A percentile compares a stretch with the other conserved stretches of the same genome.
phyloP scores from a whole-genome alignment of 2,329 filamentous ascomycete species.

The Daldinia sp. region DNA sequence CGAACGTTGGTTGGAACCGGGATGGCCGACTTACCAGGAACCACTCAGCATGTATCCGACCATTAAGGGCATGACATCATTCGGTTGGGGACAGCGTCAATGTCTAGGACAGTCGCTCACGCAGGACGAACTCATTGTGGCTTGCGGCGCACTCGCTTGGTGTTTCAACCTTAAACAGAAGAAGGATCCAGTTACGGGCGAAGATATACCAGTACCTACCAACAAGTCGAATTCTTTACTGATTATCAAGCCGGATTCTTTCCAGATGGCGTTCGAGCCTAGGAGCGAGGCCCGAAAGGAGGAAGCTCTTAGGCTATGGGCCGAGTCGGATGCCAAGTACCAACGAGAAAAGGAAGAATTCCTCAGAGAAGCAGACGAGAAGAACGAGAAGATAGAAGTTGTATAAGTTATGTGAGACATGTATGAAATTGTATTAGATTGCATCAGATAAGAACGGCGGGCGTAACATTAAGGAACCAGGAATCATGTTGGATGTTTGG shows the following conservation, averaged over 20 bases:
- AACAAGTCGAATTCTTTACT: slow-evolving; percentile 66
- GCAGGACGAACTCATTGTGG: slow-evolving; percentile 62
- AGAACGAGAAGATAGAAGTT: slow-evolving; percentile 22
- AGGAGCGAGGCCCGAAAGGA: slow-evolving; percentile 57
- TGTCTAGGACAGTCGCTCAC: slow-evolving; percentile 54
- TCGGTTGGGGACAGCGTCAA: slow-evolving; percentile 66
- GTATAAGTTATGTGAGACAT: slow-evolving; percentile 18
- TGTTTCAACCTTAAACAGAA: slow-evolving; percentile 59
- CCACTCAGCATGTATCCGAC: slow-evolving; percentile 64
- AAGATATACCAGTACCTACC: slow-evolving; percentile 57
- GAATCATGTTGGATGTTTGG: slow-evolving; percentile 8
- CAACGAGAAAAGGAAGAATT: slow-evolving; percentile 48
- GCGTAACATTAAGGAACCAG: slow-evolving; percentile 1
- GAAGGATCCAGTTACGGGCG: slow-evolving; percentile 56
- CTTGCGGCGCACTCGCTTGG: slow-evolving; percentile 63
- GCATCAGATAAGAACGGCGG: slow-evolving; percentile 19
- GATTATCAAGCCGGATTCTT: slow-evolving; percentile 69
- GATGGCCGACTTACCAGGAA: slow-evolving; percentile 65
- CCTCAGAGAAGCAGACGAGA: slow-evolving; percentile 29
- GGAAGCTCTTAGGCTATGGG: slow-evolving; percentile 56
- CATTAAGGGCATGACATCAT: slow-evolving; percentile 65
- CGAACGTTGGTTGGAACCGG: slow-evolving; percentile 64
- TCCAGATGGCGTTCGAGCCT: slow-evolving; percentile 66
- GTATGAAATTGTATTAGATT: slow-evolving; percentile 22
- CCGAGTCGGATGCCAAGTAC: slow-evolving; percentile 50